phyloP scores from a whole-genome alignment of 179 eudicot species.

The Drosera spatulata region DNA sequence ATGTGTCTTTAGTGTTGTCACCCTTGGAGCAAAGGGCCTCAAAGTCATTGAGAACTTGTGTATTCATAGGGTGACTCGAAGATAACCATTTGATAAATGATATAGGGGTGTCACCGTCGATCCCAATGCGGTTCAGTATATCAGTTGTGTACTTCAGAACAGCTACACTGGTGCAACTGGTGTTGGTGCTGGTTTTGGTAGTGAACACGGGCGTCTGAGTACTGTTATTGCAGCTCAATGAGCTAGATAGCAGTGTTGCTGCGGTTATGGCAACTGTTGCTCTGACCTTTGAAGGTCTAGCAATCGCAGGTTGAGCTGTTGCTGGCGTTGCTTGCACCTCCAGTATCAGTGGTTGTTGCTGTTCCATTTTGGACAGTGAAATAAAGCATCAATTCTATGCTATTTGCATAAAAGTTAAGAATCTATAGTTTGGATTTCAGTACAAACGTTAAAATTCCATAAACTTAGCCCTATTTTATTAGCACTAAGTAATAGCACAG shows the following conservation, averaged over 20 bases:
- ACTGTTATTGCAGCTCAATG: constrained; percentile 17
- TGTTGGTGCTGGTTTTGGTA: constrained; percentile 3
- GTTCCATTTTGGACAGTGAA: neutral
- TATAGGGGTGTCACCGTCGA: constrained; percentile 33
- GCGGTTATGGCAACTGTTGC: no score
- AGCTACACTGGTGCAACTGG: constrained; percentile 2
- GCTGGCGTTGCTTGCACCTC: neutral
- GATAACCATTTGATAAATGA: constrained; percentile 42
- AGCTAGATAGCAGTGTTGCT: constrained; percentile 37
- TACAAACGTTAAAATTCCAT: no score
- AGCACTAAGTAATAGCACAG: no score
- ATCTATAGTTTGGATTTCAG: no score
- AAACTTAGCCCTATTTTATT: no score
- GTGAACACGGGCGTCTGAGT: constrained; percentile 1
- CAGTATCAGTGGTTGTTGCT: neutral
- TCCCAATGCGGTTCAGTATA: constrained; percentile 46
- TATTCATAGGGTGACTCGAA: constrained; percentile 53
- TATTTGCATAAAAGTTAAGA: no score
- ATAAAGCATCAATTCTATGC: neutral
- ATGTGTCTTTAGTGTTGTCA: neutral
- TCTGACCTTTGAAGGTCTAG: constrained; percentile 12
- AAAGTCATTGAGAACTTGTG: constrained; percentile 40
- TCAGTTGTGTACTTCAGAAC: constrained; percentile 43
- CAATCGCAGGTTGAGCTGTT: constrained; percentile 8
- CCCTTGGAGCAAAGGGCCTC: constrained; percentile 22